These are phyloP conservation scores for Cordyceps javanica DNA, from an alignment of 2,329 filamentous ascomycete species.

Conservation along the genomic window DNA sequence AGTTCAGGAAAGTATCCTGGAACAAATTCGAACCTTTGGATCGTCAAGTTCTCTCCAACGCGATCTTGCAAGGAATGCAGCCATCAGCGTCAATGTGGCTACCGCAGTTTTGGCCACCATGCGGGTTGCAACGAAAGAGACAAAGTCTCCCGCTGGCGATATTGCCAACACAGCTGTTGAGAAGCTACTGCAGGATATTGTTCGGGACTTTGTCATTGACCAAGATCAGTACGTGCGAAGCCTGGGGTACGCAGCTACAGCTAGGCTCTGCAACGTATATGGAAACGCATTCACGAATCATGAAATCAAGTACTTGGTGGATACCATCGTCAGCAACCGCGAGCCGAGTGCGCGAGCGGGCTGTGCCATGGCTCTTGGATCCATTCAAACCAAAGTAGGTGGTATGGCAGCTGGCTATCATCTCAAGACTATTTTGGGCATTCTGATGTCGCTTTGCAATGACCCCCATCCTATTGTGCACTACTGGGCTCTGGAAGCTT, in stretches of 20 bases:
- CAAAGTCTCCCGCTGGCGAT: conserved; percentile 64
- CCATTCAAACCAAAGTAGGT: conserved; percentile 90
- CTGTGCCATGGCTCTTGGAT: conserved; percentile 87
- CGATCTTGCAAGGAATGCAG: conserved; percentile 81
- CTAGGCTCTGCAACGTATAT: conserved; percentile 74
- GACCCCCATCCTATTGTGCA: conserved; percentile 94
- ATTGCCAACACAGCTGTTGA: conserved; percentile 71
- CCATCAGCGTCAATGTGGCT: conserved; percentile 85
- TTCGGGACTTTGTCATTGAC: conserved; percentile 68
- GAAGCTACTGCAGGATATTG: conserved; percentile 73
- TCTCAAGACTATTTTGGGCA: conserved; percentile 93
- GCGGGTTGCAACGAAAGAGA: conserved; percentile 79
- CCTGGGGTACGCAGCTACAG: conserved; percentile 78
- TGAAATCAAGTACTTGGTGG: conserved; percentile 86
- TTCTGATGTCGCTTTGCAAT: conserved; percentile 94
- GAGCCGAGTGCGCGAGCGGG: conserved; percentile 91
- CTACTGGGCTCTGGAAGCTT: conserved; percentile 88
- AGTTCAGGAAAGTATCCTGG: conserved; percentile 91
- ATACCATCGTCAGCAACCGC: conserved; percentile 88
- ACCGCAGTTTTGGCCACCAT: conserved; percentile 73
- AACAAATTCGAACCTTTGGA: conserved; percentile 88
- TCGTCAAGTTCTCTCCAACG: conserved; percentile 73
- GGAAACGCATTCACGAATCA: conserved; percentile 84
- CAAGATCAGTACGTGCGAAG: conserved; percentile 80
- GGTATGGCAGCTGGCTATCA: conserved; percentile 97